Evolutionary conservation across 768 basidiomycete species (phyloP), one percentile per base, ranked within the genome.

Genomic region (Galerina marginata): DNA sequence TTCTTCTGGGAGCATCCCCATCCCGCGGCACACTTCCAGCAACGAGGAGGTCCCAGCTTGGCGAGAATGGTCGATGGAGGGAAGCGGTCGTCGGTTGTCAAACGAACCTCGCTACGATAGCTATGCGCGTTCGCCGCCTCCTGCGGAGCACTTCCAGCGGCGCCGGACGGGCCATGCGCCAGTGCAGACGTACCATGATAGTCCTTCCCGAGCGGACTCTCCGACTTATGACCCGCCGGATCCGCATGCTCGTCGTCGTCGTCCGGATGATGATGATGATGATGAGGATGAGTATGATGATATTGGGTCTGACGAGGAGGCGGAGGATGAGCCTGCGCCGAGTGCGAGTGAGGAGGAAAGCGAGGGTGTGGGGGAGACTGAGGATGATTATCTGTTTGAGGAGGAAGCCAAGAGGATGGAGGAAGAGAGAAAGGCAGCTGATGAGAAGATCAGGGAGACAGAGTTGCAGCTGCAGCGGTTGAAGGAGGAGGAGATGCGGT

Each of bases 381-480:
- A 47, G 33, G 56, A 54, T 15, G 38, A 56, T 49, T 54, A 49
- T 47, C 25, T 48, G 50, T 44, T 36, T 26, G 64, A 54, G 63
- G 76, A 64, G 37, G 66, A 71, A 44, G 64, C 62, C 45, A 60
- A 42, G 59, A 68, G 53, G 60, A 63, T 48, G 61, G 60, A 56
- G 64, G 65, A 61, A 54, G 63, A 49, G 62, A 50, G 50, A 16
- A 47, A 50, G 40, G 57, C 57, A 39, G 54, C 56, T 43, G 67
- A 63, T 15, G 53, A 61, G 59, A 61, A 65, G 42, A 67, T 62
- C 44, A 58, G 65, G 38, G 25, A 36, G 56, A 54, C 62, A 26
- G 59, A 58, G 42, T 59, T 68, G 62, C 68, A 67, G 37, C 50
- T 66, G n/a, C 59, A 63, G 54, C 45, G 58, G 15, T 47, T 59